These are phyloP conservation scores for Stygiomarasmius scandens DNA, from an alignment of 1,284 basidiomycete genomes.

Conservation along the genomic window DNA sequence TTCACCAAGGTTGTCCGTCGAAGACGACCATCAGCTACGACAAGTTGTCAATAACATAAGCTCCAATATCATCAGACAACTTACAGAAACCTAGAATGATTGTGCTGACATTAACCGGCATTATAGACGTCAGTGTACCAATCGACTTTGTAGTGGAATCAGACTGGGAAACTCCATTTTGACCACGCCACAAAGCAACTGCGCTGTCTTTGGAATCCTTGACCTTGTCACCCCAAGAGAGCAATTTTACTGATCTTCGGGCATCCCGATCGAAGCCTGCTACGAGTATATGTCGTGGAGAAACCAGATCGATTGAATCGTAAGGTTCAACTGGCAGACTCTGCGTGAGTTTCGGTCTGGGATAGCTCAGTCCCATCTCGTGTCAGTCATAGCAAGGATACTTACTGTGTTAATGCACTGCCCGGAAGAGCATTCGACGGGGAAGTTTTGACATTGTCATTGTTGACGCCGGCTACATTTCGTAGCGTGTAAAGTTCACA, in stretches of 20 bases:
- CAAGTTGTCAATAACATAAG: constrained; percentile 6
- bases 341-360: constrained; percentile 31
- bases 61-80: constrained; percentile 21
- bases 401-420: constrained; percentile 22
- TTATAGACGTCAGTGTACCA: constrained; percentile 36
- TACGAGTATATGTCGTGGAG: constrained; percentile 12
- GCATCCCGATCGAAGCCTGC: constrained; percentile 5
- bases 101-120: constrained; percentile 58
- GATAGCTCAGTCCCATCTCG: neutral
- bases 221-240: constrained; percentile 17
- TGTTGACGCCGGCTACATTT: constrained; percentile 40
- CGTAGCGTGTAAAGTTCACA: constrained; percentile 41
- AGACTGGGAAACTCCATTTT: neutral
- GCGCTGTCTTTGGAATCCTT: neutral
- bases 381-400: neutral
- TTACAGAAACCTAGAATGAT: constrained; percentile 66
- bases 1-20: constrained; percentile 43
- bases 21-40: constrained; percentile 61
- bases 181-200: constrained; percentile 20
- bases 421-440: neutral
- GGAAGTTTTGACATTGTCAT: constrained; percentile 27
- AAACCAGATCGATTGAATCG: constrained; percentile 24
- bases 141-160: neutral
- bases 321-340: constrained; percentile 22
- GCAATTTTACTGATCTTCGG: constrained; percentile 23